Percentiles rank a stretch among this genome's conserved stretches.
phyloP scores from a whole-genome alignment of 2,329 filamentous ascomycete genomes.

The Apiospora aurea region DNA sequence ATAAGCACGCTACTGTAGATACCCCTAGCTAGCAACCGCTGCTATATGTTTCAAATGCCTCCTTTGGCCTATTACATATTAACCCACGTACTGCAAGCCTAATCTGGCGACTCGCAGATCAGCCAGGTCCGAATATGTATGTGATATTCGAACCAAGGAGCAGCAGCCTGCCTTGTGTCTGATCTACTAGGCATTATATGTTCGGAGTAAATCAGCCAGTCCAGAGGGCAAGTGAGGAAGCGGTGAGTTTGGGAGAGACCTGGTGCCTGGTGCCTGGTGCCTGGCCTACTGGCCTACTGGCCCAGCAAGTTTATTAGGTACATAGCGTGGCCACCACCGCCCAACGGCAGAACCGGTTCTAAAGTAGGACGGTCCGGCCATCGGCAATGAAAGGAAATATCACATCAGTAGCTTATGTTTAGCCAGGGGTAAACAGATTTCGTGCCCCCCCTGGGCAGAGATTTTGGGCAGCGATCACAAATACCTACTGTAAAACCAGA shows the following conservation, averaged over 20 bases:
- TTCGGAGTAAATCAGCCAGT: background rate
- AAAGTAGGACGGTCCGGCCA: background rate
- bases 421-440: background rate
- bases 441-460: background rate
- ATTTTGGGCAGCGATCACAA: background rate
- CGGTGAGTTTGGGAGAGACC: background rate
- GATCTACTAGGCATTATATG: background rate
- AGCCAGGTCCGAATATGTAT: background rate
- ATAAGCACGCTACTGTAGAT: slow-evolving; percentile 23
- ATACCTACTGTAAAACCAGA: background rate
- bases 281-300: background rate
- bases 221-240: background rate
- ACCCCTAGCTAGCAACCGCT: slow-evolving; percentile 15
- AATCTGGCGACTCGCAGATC: slow-evolving; percentile 22
- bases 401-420: background rate
- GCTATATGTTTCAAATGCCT: slow-evolving; percentile 25
- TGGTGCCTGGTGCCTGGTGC: background rate
- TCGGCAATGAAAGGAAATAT: background rate
- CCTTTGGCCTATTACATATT: slow-evolving; percentile 10
- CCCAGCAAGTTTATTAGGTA: background rate
- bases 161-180: background rate
- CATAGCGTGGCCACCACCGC: background rate
- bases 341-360: slow-evolving; percentile 18
- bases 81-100: slow-evolving; percentile 13
- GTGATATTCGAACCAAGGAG: background rate